Base-by-base conservation (phyloP, 176 grass and related monocot species). In the Poa annua region DNA sequence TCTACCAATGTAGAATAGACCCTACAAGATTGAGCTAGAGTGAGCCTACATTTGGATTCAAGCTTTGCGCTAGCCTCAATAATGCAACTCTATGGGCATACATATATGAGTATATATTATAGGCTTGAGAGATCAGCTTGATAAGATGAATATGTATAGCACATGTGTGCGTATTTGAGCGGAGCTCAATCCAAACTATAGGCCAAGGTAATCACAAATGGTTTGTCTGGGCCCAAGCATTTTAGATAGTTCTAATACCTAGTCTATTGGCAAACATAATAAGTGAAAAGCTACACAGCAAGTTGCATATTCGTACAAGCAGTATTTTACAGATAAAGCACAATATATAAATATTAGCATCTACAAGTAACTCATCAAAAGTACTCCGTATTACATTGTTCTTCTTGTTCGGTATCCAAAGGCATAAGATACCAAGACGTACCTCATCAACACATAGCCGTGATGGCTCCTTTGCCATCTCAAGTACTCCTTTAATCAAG, bases 401-500 rank as follows among this genome's bases (percentile, higher is more conserved):
- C 20, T 85, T 77, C 76, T 41, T 29, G 29, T 29, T 29, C 29
- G 1, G 29, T 2, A 66, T 56, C 76, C 48, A 79, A 84, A 88
- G 26, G 70, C 10, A 38, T 25, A 66, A 71, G 4, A 63, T 47
- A 78, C 26, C 41, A 79, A 83, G 80, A 60, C 34, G 69, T 81
- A 93, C 91, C 91, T 93, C 91, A 74, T 93, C 94, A 78, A 93
- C 94, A 87, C 94, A 97, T 45, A 97, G 89, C 64, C 94, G 79
- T 52, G 94, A 97, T 74, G 94, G 94, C 83, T 97, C 94, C 79
- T 97, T 97, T 39, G 94, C 94, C 88, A 97, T 86, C 91, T 97
- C 94, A 11, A 97, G 80, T 55, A 97, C 94, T 81, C 92, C 91
- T 93, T 90, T 97, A 77, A 97, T 97, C 83, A 97, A 87, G 54